Base-by-base conservation (phyloP, 2,329 filamentous ascomycete genomes). In the Phyllosticta capitalensis region DNA sequence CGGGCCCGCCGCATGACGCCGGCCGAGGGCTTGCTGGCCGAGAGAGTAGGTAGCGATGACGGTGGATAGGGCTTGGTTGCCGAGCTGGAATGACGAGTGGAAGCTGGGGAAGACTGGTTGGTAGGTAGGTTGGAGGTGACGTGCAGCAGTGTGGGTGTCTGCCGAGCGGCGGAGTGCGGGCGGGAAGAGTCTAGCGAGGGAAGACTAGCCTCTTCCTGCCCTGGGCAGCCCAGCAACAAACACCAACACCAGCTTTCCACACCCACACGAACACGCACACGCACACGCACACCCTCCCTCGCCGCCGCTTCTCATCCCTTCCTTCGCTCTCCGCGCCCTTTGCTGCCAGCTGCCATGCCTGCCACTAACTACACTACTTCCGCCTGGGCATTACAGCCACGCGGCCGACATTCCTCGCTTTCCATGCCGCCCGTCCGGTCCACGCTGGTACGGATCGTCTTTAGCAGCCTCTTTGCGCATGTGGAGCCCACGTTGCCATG, bases 401-500 rank as follows among this genome's bases (percentile, higher is more conserved):
- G 38, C 57, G 52, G 38, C 52, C 52, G 24, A 45, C 56, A 58
- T 58, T 58, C 56, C 56, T 54, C 21, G 48, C 30, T 38, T 10
- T 24, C 33, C 45, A 50, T 51, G 51, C 52, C 38, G 19, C 12
- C 53, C 33, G 10, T 22, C 53, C 52, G 28, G 52, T 52, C 49
- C 19, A 51, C 52, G 33, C 57, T 51, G 57, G 52, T 20, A 51
- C 21, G 49, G 49, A 52, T 55, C 52, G 52, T 38, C 49, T 24
- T 51, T 9, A 12, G 19, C 49, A 20, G 19, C 21, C 56, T 38
- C 57, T 59, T 51, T 51, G 49, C 49, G 56, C 56, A 59, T 59
- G 57, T 59, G 57, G 48, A 38, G 38, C 57, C 52, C 57, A 59
- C 57, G 57, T 59, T 59, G 57, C 57, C 38, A 33, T 33, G 30